Evolutionary conservation across 176 grass and related monocot species (phyloP), one percentile per base, ranked within the genome.

Genomic region (Leersia perrieri): DNA sequence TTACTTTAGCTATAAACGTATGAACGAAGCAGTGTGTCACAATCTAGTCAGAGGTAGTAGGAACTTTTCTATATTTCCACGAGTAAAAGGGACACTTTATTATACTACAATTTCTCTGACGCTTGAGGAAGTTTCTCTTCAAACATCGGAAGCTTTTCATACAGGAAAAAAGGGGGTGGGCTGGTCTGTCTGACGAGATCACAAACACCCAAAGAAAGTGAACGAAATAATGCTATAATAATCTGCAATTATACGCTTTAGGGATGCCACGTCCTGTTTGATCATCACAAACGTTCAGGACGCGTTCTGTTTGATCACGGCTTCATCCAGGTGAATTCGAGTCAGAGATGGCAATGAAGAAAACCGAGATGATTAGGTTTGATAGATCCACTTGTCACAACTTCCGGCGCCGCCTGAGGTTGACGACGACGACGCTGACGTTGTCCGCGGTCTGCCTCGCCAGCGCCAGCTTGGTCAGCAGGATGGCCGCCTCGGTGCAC

Each of bases 391-490:
- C 10, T 7, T 8, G 64, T 87, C 82, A 93, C 39, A 67, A 90
- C 1, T 71, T 71, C 58, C 25, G 41, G 83, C 81, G 85, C 31
- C 77, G 27, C 60, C 80, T 84, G 70, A 98, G 95, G 63, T 93
- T 86, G 8, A 98, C 73, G 64, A 98, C 90, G 40, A 95, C 78
- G 22, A 94, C 90, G 71, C 90, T 95, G 28, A 98, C 75, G 55
- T 98, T 98, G 74, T 98, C 92, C 27, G 88, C 7, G 71, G 39
- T 94, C 62, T 88, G 86, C 85, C 90, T 58, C 12, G 92, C 95
- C 67, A 98, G 78, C 5, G 95, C 95, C 35, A 98, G 84, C 86
- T 93, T 95, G 30, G 95, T 93, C n/a, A 98, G 88, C 67, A 98
- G 88, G 57, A 89, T 26, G 44, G 95, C 82, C 12, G 90, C 90